A percentile compares a stretch with the other conserved stretches of the same genome.
Conservation (phyloP, 805 yeast genomes). For the Candida michaelii region DNA sequence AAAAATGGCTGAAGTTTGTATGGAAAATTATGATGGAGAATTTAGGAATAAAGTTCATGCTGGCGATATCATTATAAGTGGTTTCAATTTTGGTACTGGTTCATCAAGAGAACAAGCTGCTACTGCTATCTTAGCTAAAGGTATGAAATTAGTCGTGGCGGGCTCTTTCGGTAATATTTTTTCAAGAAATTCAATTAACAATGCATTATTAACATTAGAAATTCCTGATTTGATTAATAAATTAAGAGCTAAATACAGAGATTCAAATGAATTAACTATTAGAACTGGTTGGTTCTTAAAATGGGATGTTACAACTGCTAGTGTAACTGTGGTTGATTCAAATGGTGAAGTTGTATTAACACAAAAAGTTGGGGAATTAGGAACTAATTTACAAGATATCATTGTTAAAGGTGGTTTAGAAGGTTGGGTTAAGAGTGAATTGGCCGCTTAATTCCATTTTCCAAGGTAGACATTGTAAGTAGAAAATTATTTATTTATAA, state of each 20-base stretch:
- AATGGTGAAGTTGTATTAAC: slow-evolving; percentile 61
- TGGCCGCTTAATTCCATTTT: background rate
- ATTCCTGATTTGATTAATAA: slow-evolving; percentile 81
- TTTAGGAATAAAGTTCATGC: slow-evolving; percentile 78
- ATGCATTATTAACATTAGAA: slow-evolving; percentile 90
- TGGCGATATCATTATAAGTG: slow-evolving; percentile 88
- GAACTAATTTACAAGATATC: slow-evolving; percentile 93
- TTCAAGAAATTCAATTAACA: slow-evolving; percentile 93
- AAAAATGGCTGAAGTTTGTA: slow-evolving; percentile 98
- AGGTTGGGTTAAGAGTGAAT: slow-evolving; percentile 90
- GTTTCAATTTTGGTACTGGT: slow-evolving; percentile 97
- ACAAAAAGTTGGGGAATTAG: slow-evolving; percentile 93
- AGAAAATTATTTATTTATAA: background rate
- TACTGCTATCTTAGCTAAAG: slow-evolving; percentile 93
- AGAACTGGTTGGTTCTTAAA: slow-evolving; percentile 92
- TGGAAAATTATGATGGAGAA: slow-evolving; percentile 96
- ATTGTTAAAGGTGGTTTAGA: slow-evolving; percentile 97
- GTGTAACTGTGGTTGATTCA: slow-evolving; percentile 73
- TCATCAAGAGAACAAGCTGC: slow-evolving; percentile 99
- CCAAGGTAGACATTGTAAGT: background rate
- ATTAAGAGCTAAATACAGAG: slow-evolving; percentile 67
- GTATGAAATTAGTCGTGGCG: slow-evolving; percentile 87
- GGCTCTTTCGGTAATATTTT: slow-evolving; percentile 98
- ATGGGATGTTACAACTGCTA: slow-evolving; percentile 89
- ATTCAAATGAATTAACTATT: slow-evolving; percentile 71